Base-by-base conservation (phyloP, 352 stramenopile species). In the Phytophthora uliginosa region DNA sequence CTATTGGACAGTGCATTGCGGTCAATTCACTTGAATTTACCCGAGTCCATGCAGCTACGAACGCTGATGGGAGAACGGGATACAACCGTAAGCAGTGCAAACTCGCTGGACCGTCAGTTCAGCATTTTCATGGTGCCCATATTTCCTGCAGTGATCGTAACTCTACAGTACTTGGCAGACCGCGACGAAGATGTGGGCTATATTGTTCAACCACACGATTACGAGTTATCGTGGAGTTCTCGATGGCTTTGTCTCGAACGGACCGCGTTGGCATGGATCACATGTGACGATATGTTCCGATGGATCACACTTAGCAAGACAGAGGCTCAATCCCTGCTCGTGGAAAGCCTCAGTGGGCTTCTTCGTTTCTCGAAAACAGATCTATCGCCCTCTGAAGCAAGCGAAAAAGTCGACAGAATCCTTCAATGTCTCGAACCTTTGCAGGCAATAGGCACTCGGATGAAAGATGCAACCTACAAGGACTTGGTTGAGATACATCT, bases 221-320 rank as follows among this genome's bases (percentile, higher is more conserved):
- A 6, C 18, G 36, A 51, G 24, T 22, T 63, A 20, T 57, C 38
- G 0, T 63, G 48, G 40, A 64, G 10, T 55, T 53, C 63, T 79
- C 69, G 62, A 10, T 92, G 81, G 72, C 53, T 78, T n/a, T 78
- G 77, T 42, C 47, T 88, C 7, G 63, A 78, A 22, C 75, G 74
- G 13, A 78, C 82, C 1, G 50, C 57, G n/a, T 53, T 92, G 20
- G 48, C 71, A 9, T 94, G 86, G 86, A 59, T 94, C 6, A 58
- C 55, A n/a, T 79, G 80, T 7, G 76, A 88, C n/a, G 84, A 94
- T 45, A 92, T 89, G 80, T 77, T 92, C 47, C 83, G 86, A 3
- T 94, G 86, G 86, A 92, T 94, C 61, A 83, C 83, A 20, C 51
- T 92, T 7, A 73, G 71, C 55, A 84, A 84, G 36, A 51, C 51